Base-by-base conservation (phyloP, 2,329 filamentous ascomycete species). In the Cladosporium sp. region DNA sequence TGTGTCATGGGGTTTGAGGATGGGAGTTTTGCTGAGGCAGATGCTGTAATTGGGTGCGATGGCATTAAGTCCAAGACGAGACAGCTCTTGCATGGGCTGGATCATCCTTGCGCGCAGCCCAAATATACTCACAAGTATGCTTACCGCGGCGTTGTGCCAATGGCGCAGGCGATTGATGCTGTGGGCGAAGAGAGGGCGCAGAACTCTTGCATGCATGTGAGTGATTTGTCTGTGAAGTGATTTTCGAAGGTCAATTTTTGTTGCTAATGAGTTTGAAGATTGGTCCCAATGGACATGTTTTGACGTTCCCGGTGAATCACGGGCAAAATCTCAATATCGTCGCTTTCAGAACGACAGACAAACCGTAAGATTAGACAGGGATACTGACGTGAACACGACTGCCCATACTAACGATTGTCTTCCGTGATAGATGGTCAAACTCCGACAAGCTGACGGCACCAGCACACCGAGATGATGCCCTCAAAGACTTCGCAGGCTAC, bases 281-380 rank as follows among this genome's bases (percentile, higher is more conserved):
- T 48, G 83, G 81, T 0, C 76, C 75, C 0, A 66, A 72, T 45
- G 80, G 77, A 0, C 83, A 86, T 61, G 58, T 80, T 6, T 70
- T 86, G 19, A 82, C 77, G 0, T 86, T 85, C 59, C 80, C 83
- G 0, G 80, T 86, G 8, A 76, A 78, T 5, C 69, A 73, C n/a
- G 76, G 75, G 8, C 69, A 72, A 7, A 71, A 76, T 3, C 75
- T 85, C 66, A 86, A 86, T 60, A 72, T 79, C 1, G 72, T 80
- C 17, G 72, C 70, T 1, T 76, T 79, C 42, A 70, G 73, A 12
- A 64, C 71, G 32, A 66, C 70, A 0, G 37, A 43, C 13, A 50
- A 61, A 32, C 42, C 41, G 43, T 24, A 38, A 32, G 32, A 6
- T 17, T 11, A 1, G 11, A n/a, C n/a, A n/a, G n/a, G n/a, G n/a